phyloP scores from a whole-genome alignment of 768 basidiomycete genomes.

The Phlegmacium glaucopus region DNA sequence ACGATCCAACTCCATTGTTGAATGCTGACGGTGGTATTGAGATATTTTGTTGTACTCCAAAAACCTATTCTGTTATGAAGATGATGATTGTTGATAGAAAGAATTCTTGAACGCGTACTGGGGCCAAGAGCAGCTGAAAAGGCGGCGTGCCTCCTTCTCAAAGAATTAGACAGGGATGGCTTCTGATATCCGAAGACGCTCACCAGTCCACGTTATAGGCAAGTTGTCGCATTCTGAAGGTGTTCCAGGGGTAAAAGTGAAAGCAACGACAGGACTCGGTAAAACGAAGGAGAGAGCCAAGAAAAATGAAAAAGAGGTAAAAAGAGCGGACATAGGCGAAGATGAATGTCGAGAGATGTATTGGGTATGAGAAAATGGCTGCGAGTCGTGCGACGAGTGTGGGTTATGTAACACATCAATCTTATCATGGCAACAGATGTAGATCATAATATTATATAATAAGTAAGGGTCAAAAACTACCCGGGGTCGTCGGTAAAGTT shows the following conservation, averaged over 20 bases:
- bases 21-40: conserved; percentile 55
- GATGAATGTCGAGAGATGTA: conserved; percentile 7
- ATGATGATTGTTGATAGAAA: not conserved
- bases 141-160: conserved; percentile 57
- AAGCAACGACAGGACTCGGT: conserved; percentile 29
- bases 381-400: not conserved
- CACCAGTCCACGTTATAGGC: conserved; percentile 62
- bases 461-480: no score
- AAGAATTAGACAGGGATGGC: conserved; percentile 5
- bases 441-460: no score
- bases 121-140: conserved; percentile 46
- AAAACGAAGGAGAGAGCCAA: conserved; percentile 19
- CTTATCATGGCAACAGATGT: no score
- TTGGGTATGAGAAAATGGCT: not conserved
- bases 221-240: conserved; percentile 63
- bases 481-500: no score
- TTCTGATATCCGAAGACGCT: conserved; percentile 11
- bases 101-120: conserved; percentile 22
- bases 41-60: conserved; percentile 48
- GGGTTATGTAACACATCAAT: not conserved
- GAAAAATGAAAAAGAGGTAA: no score
- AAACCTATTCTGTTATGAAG: conserved; percentile 36
- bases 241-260: conserved; percentile 39
- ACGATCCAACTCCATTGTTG: conserved; percentile 52
- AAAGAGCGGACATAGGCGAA: conserved; percentile 13